Base-by-base conservation (phyloP, 352 stramenopile genomes). In the Pythium plurisporium region DNA sequence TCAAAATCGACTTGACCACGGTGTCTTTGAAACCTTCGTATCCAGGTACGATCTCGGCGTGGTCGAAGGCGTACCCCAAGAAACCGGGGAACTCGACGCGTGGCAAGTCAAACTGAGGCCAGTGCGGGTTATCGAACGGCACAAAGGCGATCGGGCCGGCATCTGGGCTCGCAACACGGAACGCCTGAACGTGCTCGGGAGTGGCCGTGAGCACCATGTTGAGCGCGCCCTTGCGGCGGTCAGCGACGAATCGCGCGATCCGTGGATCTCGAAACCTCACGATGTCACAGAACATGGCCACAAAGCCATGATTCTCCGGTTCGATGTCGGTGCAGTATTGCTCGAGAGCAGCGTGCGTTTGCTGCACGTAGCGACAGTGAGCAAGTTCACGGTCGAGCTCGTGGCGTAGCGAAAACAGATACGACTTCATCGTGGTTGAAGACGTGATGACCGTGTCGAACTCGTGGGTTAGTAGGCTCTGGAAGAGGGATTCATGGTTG, bases 221-320 rank as follows among this genome's bases (percentile, higher is more conserved):
- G 27, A 88, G 60, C 14, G 79, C 81, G 41, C 71, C 71, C 14
- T 86, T 78, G 12, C 81, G 71, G 43, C 79, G 74, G 49, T 65
- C 63, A 10, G 69, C 79, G 8, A 91, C 77, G 15, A 85, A 83
- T 3, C 71, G 67, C 10, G 69, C 81, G 26, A 91, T 73, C 31
- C 58, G 61, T 5, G 69, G 63, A 33, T 91, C 72, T 1, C 55
- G 67, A 45, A 92, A 90, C 65, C 86, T 70, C 44, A 88, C 59
- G 26, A 92, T 77, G 37, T 90, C 77, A 47, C 79, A 87, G 38
- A 90, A 90, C 75, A 90, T 89, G 51, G 74, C 82, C 17, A 92
- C 65, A 44, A 92, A 89, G 22, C 76, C 78, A 47, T 87, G 70
- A 31, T 86, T 61, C 1, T 30, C 30, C 0, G 70, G 67, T 23